These are phyloP conservation scores for Lentinula novae-zelandiae DNA, from an alignment of 1,284 basidiomycete species.

Conservation along the genomic window DNA sequence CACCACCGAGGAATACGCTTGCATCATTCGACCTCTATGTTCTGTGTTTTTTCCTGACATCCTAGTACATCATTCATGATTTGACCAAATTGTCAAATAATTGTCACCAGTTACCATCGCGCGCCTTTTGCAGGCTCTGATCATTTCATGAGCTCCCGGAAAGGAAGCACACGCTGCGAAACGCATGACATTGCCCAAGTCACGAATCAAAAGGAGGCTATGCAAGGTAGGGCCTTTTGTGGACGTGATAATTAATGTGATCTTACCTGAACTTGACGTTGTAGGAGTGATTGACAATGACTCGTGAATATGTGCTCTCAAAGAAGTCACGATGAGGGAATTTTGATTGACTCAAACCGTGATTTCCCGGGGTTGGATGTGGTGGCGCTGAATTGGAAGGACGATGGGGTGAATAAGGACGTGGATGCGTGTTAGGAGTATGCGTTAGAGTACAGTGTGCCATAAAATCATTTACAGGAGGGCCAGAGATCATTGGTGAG, in stretches of 20 bases:
- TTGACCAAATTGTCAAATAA: too few relatives aligned
- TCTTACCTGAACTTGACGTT: conserved; percentile 65
- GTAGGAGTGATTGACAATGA: conserved; percentile 76
- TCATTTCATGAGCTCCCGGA: too few relatives aligned
- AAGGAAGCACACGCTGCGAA: conserved; percentile 10
- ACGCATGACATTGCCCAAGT: conserved; percentile 26
- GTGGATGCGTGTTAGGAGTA: conserved; percentile 63
- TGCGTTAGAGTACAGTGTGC: conserved; percentile 49
- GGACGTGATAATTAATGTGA: conserved; percentile 47
- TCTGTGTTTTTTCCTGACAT: too few relatives aligned
- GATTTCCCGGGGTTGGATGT: conserved; percentile 69
- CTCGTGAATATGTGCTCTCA: conserved; percentile 71
- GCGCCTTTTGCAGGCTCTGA: too few relatives aligned
- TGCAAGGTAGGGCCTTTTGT: conserved; percentile 37
- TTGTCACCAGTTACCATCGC: too few relatives aligned
- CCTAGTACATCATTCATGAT: too few relatives aligned
- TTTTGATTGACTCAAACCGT: conserved; percentile 45
- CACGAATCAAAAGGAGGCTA: conserved; percentile 30
- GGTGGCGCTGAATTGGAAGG: conserved; percentile 51
- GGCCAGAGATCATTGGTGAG: conserved; percentile 47
- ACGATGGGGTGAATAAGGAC: conserved; percentile 55
- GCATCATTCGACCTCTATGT: too few relatives aligned
- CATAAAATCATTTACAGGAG: conserved; percentile 49
- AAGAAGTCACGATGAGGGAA: conserved; percentile 53
- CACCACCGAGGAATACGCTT: too few relatives aligned